Conservation (phyloP, 139 green algal genomes). For the Tetradesmus obliquus region DNA sequence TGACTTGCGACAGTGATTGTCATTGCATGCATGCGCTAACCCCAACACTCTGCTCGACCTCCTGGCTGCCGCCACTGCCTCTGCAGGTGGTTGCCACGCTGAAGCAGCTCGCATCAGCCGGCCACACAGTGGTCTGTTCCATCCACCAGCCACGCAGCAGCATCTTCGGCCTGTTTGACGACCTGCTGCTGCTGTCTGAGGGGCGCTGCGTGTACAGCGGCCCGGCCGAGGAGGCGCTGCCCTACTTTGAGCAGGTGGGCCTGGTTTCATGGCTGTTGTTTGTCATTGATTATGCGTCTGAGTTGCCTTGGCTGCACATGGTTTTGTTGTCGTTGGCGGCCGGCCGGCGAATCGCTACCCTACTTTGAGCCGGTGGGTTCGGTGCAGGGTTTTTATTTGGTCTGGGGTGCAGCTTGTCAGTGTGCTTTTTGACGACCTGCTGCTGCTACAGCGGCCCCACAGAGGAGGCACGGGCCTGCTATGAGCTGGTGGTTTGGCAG, state of each 20-base stretch:
- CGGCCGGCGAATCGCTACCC: too few relatives aligned
- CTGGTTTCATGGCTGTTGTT: background rate
- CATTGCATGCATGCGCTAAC: too few relatives aligned
- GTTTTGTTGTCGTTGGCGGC: too few relatives aligned
- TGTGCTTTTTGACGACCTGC: conserved; percentile 1
- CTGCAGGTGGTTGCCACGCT: conserved; percentile 78
- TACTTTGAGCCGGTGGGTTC: background rate
- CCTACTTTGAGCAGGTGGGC: conserved; percentile 70
- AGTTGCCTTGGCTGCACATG: too few relatives aligned
- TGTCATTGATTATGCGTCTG: too few relatives aligned
- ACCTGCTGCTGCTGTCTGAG: conserved; percentile 87
- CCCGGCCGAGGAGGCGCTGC: conserved; percentile 58
- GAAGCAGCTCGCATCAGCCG: conserved; percentile 70
- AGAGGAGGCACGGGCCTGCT: conserved; percentile 69
- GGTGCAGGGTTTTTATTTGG: background rate
- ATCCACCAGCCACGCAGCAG: conserved; percentile 89
- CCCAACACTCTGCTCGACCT: too few relatives aligned
- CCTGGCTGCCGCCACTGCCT: too few relatives aligned
- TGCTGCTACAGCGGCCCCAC: conserved; percentile 83
- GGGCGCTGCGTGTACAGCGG: conserved; percentile 74
- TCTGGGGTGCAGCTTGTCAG: conserved; percentile 54
- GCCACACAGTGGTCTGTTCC: conserved; percentile 80
- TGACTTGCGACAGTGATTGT: too few relatives aligned
- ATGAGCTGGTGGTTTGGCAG: conserved; percentile 49
- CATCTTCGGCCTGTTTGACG: conserved; percentile 94